Percentiles rank a stretch among this genome's conserved stretches.
These are phyloP conservation scores for Verbascum thapsus DNA, from an alignment of 257 asterid genomes.

Conservation along the genomic window DNA sequence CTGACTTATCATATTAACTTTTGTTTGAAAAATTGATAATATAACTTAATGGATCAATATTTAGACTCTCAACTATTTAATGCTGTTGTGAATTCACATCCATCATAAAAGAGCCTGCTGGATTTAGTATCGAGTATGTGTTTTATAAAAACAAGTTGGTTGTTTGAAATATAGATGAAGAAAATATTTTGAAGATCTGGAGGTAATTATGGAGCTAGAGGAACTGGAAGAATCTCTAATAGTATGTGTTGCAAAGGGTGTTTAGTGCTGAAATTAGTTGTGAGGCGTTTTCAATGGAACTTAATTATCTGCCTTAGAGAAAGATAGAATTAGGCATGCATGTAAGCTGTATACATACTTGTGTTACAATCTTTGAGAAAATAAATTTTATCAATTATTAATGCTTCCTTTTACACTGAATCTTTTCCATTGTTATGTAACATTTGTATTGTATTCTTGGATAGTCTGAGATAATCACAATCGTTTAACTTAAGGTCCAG, in stretches of 20 bases:
- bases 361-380: neutral
- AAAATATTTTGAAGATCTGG: slow-evolving; percentile 65
- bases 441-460: no score
- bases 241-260: slow-evolving; percentile 48
- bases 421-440: no score
- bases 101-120: neutral
- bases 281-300: neutral
- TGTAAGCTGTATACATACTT: slow-evolving; percentile 15
- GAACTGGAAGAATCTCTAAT: slow-evolving; percentile 58
- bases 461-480: no score
- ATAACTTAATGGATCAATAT: neutral
- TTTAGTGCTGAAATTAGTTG: slow-evolving; percentile 36
- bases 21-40: neutral
- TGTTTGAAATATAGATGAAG: slow-evolving; percentile 47
- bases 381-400: neutral
- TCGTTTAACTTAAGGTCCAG: no score
- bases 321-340: slow-evolving; percentile 8
- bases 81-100: neutral
- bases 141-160: neutral
- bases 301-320: neutral
- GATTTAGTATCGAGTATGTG: neutral
- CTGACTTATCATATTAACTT: no score
- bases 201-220: slow-evolving; percentile 62
- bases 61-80: neutral
- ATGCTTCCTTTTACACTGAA: neutral